phyloP scores from a whole-genome alignment of 2,329 filamentous ascomycete species.

The Pleomassaria siparia region DNA sequence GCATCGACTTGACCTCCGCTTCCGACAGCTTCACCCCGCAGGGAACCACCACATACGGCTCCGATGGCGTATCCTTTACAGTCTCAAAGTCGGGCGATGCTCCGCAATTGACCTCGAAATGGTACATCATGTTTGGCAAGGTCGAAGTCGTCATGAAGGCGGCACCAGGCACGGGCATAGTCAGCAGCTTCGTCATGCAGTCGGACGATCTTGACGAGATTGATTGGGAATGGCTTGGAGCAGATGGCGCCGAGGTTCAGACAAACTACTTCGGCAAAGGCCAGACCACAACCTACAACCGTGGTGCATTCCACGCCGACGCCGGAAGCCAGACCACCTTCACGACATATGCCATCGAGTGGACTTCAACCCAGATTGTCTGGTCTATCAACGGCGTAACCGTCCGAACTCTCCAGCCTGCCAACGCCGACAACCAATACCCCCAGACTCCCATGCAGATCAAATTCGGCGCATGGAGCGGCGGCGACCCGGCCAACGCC shows the following conservation, averaged over 20 bases:
- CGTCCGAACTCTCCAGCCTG: constrained; percentile 72
- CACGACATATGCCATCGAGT: constrained; percentile 88
- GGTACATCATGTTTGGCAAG: constrained; percentile 99
- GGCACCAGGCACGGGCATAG: constrained; percentile 85
- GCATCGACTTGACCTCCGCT: constrained; percentile 75
- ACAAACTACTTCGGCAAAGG: constrained; percentile 98
- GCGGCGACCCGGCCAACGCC: constrained; percentile 79
- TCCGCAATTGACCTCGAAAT: constrained; percentile 82
- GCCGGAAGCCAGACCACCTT: constrained; percentile 70
- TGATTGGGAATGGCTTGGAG: constrained; percentile 94
- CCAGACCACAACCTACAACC: constrained; percentile 79
- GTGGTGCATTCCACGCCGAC: constrained; percentile 76
- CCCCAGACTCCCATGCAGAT: constrained; percentile 95
- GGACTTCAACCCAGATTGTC: constrained; percentile 80
- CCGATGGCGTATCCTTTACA: constrained; percentile 78
- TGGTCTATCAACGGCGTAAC: constrained; percentile 82
- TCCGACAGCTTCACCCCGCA: constrained; percentile 77
- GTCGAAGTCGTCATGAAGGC: constrained; percentile 84
- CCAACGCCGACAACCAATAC: constrained; percentile 74
- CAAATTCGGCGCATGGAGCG: constrained; percentile 90
- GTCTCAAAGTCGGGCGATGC: constrained; percentile 77
- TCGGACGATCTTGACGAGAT: constrained; percentile 95
- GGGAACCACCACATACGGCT: constrained; percentile 71
- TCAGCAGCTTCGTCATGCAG: constrained; percentile 87
- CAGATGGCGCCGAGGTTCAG: constrained; percentile 76